These are phyloP conservation scores for Ceratocystis eucalypticola DNA, from an alignment of 2,329 filamentous ascomycete species.

Conservation along the genomic window DNA sequence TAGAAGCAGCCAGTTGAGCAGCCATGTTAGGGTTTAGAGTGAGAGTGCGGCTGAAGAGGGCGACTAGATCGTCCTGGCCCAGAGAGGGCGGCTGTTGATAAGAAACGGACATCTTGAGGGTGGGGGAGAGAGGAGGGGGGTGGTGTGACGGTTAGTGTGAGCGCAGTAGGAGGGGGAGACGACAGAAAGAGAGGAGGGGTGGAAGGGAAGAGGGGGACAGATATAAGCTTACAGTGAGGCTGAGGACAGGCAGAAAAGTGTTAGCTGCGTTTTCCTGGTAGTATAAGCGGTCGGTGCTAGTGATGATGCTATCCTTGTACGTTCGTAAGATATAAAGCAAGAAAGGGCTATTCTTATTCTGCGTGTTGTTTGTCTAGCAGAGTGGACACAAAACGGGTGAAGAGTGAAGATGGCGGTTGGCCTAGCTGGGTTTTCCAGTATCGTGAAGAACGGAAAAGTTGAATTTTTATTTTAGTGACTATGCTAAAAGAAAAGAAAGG, in stretches of 20 bases:
- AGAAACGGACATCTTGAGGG: conserved; percentile 17
- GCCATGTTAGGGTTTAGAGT: conserved; percentile 15
- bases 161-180: not conserved
- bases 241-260: not conserved
- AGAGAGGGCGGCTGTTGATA: conserved; percentile 8
- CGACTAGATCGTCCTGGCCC: conserved; percentile 15
- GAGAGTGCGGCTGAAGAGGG: conserved; percentile 16
- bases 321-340: too few species aligned
- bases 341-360: too few species aligned
- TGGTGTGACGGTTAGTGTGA: not conserved
- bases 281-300: too few species aligned
- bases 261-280: too few species aligned
- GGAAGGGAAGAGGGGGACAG: not conserved
- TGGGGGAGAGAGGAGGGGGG: not conserved
- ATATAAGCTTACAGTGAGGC: not conserved
- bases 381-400: not conserved
- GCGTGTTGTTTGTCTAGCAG: too few species aligned
- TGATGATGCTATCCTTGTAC: too few species aligned
- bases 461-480: not conserved
- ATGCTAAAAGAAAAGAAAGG: not conserved
- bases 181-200: not conserved
- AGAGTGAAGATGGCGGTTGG: not conserved
- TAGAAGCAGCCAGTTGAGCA: conserved; percentile 12
- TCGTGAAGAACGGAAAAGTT: not conserved
- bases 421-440: not conserved